These are phyloP conservation scores for Xylariales sp. DNA, from an alignment of 2,329 filamentous ascomycete genomes.

Conservation along the genomic window DNA sequence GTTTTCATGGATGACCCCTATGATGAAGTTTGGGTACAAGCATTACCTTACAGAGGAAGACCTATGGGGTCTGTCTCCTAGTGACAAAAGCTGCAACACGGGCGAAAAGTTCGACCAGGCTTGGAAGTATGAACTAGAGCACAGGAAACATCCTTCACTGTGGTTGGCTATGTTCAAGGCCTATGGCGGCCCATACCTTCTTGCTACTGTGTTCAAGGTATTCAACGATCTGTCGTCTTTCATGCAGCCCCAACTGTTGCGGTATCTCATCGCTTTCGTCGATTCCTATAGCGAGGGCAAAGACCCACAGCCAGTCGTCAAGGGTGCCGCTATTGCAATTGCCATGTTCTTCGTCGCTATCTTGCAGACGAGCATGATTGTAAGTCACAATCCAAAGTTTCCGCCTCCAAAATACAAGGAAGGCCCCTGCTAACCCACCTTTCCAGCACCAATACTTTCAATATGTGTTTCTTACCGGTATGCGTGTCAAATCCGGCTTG, in stretches of 20 bases:
- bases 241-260: conserved; percentile 83
- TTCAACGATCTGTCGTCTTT: conserved; percentile 83
- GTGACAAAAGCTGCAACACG: conserved; percentile 74
- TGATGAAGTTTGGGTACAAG: conserved; percentile 95
- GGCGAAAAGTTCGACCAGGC: conserved; percentile 64
- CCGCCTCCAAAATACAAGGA: neutral
- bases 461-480: conserved; percentile 87
- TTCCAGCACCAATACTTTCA: conserved; percentile 97
- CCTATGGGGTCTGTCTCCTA: conserved; percentile 82
- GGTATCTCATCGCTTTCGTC: conserved; percentile 79
- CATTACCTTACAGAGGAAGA: conserved; percentile 91
- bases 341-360: conserved; percentile 89
- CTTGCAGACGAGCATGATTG: conserved; percentile 78
- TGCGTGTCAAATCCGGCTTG: conserved; percentile 90
- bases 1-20: conserved; percentile 96
- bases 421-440: too few relatives aligned
- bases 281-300: conserved; percentile 62
- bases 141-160: conserved; percentile 66
- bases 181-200: conserved; percentile 78
- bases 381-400: conserved; percentile 21
- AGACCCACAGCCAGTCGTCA: conserved; percentile 69
- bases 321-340: conserved; percentile 82
- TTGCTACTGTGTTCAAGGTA: conserved; percentile 83
- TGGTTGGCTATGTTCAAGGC: conserved; percentile 82
- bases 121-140: conserved; percentile 73